phyloP scores from a whole-genome alignment of 2,329 filamentous ascomycete species.

The Aspergillus sp. region DNA sequence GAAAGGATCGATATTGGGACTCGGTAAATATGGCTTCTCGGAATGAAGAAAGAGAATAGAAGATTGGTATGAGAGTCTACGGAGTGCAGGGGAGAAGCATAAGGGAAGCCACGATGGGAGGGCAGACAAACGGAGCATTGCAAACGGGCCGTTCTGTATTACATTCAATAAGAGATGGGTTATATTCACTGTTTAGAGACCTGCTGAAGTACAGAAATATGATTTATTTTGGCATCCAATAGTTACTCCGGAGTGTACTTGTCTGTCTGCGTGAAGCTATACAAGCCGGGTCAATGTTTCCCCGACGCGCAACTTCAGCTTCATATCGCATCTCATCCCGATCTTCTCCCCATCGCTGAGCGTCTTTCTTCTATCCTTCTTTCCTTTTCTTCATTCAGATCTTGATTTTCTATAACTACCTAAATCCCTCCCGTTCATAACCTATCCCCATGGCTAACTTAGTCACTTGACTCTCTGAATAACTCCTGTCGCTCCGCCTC shows the following conservation, averaged over 20 bases:
- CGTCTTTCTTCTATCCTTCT: background rate
- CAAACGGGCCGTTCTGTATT: background rate
- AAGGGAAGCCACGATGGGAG: too few species aligned
- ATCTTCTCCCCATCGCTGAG: background rate
- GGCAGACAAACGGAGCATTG: background rate
- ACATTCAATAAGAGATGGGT: too few species aligned
- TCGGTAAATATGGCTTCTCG: background rate
- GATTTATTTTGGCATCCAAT: too few species aligned
- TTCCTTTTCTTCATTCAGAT: background rate
- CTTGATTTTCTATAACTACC: background rate
- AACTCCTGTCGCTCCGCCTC: constrained; percentile 5
- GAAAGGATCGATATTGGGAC: background rate
- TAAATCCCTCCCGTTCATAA: too few species aligned
- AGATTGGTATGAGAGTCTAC: background rate
- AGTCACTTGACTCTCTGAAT: too few species aligned
- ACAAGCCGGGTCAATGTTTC: background rate
- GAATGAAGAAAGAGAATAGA: background rate
- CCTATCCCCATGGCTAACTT: too few species aligned
- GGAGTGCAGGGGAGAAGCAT: background rate
- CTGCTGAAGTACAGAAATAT: too few species aligned
- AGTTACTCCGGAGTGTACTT: too few species aligned
- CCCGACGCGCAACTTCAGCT: background rate
- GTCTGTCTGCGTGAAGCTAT: background rate
- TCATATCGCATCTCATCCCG: background rate
- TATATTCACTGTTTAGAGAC: background rate